A percentile compares a stretch with the other conserved stretches of the same genome.
Evolutionary conservation across 2,329 filamentous ascomycete genomes (phyloP).

Genomic region (Microdochium paspali): DNA sequence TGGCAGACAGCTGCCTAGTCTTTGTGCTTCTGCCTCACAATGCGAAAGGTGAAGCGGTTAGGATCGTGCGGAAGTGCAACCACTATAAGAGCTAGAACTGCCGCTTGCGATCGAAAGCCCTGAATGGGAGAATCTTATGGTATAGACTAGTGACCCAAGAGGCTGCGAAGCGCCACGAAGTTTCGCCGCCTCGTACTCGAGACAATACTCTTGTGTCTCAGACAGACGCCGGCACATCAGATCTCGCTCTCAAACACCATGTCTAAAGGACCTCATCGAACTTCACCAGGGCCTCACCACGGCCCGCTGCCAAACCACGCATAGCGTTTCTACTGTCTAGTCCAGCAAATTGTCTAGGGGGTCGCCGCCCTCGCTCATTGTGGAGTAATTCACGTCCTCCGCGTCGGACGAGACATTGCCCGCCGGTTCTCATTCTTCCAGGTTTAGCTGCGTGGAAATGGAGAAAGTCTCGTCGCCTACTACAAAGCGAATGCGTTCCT

Average conservation of each 20-base stretch:
- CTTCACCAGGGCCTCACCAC: background rate
- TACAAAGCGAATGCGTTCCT: background rate
- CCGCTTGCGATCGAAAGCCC: too few species aligned
- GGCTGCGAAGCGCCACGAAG: too few species aligned
- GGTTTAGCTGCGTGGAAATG: background rate
- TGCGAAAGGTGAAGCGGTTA: too few species aligned
- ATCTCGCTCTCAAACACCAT: background rate
- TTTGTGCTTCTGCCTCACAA: too few species aligned
- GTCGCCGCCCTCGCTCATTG: background rate
- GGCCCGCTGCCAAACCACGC: conserved; percentile 2
- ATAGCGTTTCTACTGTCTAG: background rate
- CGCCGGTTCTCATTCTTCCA: conserved; percentile 2
- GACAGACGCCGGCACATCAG: background rate
- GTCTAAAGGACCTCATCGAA: background rate
- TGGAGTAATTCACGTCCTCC: too few species aligned
- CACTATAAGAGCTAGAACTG: too few species aligned
- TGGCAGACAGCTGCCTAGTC: too few species aligned
- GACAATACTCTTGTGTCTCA: too few species aligned
- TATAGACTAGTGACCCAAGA: too few species aligned
- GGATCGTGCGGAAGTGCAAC: too few species aligned
- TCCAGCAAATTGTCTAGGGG: conserved; percentile 2
- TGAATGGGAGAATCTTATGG: too few species aligned
- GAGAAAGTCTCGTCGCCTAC: background rate
- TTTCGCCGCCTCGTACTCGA: too few species aligned
- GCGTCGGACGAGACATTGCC: background rate